Evolutionary conservation across 1,284 basidiomycete genomes (phyloP).

Genomic region (Apiotrichum porosum): DNA sequence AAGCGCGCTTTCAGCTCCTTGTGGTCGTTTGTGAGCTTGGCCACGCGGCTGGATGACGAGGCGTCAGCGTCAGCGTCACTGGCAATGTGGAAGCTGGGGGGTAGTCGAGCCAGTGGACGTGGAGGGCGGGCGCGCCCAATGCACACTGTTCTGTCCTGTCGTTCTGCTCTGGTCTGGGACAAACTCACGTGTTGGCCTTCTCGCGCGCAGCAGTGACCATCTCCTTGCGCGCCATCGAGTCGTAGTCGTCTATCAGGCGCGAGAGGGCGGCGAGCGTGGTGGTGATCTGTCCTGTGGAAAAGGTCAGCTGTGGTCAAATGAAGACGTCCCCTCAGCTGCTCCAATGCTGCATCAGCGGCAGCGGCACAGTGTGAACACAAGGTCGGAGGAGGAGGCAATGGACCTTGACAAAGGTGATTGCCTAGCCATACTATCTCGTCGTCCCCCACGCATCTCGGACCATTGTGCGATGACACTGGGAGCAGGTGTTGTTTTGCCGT

Average conservation of each 20-base stretch:
- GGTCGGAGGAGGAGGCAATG: background rate
- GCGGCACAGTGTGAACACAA: background rate
- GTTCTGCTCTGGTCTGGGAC: no score
- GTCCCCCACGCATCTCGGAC: no score
- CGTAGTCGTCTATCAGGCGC: constrained; percentile 89
- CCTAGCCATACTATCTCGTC: no score
- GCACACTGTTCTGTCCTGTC: no score
- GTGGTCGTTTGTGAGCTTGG: constrained; percentile 50
- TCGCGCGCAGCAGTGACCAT: constrained; percentile 90
- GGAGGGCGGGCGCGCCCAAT: no score
- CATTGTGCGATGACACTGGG: no score
- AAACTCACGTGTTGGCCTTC: constrained; percentile 79
- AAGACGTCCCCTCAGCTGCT: no score
- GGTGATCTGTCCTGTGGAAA: constrained; percentile 75
- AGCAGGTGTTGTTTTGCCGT: background rate
- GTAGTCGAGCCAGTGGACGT: no score
- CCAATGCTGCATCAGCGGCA: background rate
- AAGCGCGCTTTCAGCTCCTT: constrained; percentile 49
- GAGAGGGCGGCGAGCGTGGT: constrained; percentile 87
- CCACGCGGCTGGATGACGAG: constrained; percentile 42
- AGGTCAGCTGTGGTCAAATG: background rate
- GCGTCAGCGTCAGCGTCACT: background rate
- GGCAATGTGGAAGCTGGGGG: background rate
- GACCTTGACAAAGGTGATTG: background rate
- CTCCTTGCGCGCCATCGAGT: constrained; percentile 89